Evolutionary conservation across 2,329 filamentous ascomycete species (phyloP), one percentile per base, ranked within the genome.

Genomic region (Gnomoniopsis sp.): DNA sequence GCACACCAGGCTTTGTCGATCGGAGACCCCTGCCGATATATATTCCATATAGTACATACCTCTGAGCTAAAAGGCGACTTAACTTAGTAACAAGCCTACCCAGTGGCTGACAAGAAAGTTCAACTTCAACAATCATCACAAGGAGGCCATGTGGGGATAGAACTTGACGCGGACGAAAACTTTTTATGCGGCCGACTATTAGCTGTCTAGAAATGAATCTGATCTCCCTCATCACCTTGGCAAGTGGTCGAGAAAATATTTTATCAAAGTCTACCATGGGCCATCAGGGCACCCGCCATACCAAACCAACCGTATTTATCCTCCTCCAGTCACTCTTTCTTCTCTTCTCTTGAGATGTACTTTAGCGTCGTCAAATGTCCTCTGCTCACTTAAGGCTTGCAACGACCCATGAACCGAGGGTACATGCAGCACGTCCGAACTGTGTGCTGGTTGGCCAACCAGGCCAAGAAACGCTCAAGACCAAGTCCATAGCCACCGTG

Each of bases 401-500:
- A 91, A 61, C 89, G 83, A 53, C 88, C 88, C 81, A 91, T 91
- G 77, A 90, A 93, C 60, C 89, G 84, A 63, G 89, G 89, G 71
- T 92, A 93, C 77, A 93, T 73, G 74, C 88, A 90, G 66, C 85
- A 86, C 58, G 82, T 83, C 57, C 85, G 79, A 54, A 88, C 85
- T 17, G 83, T 86, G 71, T 84, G 83, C 71, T 85, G 83, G 73
- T 86, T 84, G 65, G 79, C 80, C 66, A 88, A 73, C 84, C 84
- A 87, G 15, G 84, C 84, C 43, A 87, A 72, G 73, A 87, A 87
- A 49, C 93, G 86, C 81, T 98, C 93, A 53, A 96, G 82, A 66
- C 95, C 95, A 51, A 99, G 82, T 55, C 93, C 93, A 73, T 96
- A 98, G 57, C 93, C 93, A 63, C 92, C 92, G 75, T 98, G 93